Base-by-base conservation (phyloP, 2,329 filamentous ascomycete genomes). In the Epichloe sibirici region DNA sequence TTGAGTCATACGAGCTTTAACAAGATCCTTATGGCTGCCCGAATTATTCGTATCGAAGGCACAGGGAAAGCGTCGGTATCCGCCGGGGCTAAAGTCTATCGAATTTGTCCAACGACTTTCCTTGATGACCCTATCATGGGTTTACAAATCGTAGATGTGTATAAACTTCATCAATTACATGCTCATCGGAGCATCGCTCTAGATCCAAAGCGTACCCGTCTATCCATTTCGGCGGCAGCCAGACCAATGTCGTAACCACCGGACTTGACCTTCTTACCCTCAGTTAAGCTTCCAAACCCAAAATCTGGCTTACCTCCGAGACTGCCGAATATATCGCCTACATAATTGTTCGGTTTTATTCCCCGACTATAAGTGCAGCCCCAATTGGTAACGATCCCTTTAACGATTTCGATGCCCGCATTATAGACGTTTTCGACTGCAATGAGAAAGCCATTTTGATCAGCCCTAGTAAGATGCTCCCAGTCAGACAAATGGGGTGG, bases 321-420 rank as follows among this genome's bases (percentile, higher is more conserved):
- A 9, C 77, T 82, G 13, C 83, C 85, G 57, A 87, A 83, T 51
- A 88, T 82, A 61, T 87, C 83, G 5, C 84, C 84, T 39, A 88
- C 68, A 59, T 88, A 88, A 60, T 87, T 87, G 2, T 63, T 69
- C 0, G 83, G 68, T 55, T 69, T 63, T 40, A 88, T 66, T 3
- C 85, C 85, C 1, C 62, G 57, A 38, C 71, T 66, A 58, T 82
- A 88, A 0, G 69, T 81, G 13, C 63, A 63, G 42, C 82, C 68
- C 85, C 85, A 89, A 4, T 70, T 74, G 0, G 64, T 53, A 12
- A 87, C 54, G 53, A 89, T 83, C 2, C 82, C 83, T 57, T 75
- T 70, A 12, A 86, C 74, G 34, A 89, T 81, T 60, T 81, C 71
- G 4, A 83, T 71, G 1, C 85, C 85, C 0, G 82, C 83, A 5